Evolutionary conservation across 495 filamentous ascomycete genomes (phyloP).

Genomic region (Xylaria telfairii): DNA sequence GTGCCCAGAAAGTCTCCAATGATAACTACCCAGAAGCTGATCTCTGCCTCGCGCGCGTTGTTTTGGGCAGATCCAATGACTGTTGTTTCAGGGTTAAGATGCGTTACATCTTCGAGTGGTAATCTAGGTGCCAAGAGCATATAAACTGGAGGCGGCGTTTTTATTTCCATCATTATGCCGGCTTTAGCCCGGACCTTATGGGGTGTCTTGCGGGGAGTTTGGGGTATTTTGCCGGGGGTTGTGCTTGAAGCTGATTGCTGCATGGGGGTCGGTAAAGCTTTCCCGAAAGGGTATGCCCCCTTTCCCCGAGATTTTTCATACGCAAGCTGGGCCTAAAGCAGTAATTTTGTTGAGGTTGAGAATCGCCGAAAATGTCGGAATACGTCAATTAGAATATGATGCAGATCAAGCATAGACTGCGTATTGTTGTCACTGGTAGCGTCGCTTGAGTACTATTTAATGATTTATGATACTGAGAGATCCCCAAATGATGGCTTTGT

Average conservation of each 20-base stretch:
- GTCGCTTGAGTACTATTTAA: not conserved
- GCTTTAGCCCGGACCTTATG: not conserved
- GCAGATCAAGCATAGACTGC: too few species aligned
- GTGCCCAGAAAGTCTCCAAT: not conserved
- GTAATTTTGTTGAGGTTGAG: not conserved
- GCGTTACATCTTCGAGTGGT: not conserved
- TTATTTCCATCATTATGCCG: not conserved
- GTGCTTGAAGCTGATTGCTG: not conserved
- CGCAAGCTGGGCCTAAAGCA: not conserved
- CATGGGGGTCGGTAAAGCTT: not conserved
- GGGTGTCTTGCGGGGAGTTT: not conserved
- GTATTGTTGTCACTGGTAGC: not conserved
- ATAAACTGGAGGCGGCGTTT: not conserved
- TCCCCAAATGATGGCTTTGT: not conserved
- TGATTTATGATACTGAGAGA: not conserved
- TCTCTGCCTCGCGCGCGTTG: not conserved
- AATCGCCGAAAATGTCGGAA: not conserved
- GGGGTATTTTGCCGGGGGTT: not conserved
- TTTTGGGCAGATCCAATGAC: not conserved
- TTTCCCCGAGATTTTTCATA: not conserved
- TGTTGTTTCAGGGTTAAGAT: not conserved
- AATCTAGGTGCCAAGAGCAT: not conserved
- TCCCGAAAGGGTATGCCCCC: not conserved
- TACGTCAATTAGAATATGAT: not conserved
- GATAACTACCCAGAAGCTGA: not conserved